These are phyloP conservation scores for Argentina anserina DNA, from an alignment of 306 rosid species.

Conservation along the genomic window DNA sequence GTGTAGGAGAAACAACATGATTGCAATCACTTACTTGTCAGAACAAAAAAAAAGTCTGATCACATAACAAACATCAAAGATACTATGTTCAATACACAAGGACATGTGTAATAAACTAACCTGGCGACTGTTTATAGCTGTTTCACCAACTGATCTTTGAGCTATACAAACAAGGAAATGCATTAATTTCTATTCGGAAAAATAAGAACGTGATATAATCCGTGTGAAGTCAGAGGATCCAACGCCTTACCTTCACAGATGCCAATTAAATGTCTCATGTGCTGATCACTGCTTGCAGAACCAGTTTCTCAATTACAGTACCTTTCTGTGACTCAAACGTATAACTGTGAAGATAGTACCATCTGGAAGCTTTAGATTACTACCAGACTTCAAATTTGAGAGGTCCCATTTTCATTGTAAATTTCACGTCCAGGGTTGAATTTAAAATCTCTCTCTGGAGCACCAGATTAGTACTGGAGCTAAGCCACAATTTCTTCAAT, in stretches of 20 bases:
- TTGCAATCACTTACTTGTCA: slow-evolving; percentile 55
- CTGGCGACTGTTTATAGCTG: slow-evolving; percentile 94
- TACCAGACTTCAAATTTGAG: slow-evolving; percentile 84
- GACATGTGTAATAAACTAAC: no score
- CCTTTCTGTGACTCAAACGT: slow-evolving; percentile 64
- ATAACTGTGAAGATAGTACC: slow-evolving; percentile 35
- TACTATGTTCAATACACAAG: slow-evolving; percentile 19
- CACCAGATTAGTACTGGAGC: slow-evolving; percentile 18
- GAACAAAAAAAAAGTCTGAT: background rate
- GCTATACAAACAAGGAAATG: slow-evolving; percentile 45
- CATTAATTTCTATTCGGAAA: no score
- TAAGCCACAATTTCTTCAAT: slow-evolving; percentile 3
- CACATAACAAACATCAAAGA: slow-evolving; percentile 10
- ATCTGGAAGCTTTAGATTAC: slow-evolving; percentile 84
- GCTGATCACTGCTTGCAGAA: slow-evolving; percentile 73
- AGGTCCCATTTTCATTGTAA: slow-evolving; percentile 96
- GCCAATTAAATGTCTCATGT: slow-evolving; percentile 83
- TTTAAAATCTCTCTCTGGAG: slow-evolving; percentile 82
- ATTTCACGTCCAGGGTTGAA: slow-evolving; percentile 93
- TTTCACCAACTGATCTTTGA: slow-evolving; percentile 99
- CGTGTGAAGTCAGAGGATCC: slow-evolving; percentile 10
- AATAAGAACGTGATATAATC: slow-evolving; percentile 4
- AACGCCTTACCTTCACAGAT: slow-evolving; percentile 79
- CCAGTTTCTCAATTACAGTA: slow-evolving; percentile 90
- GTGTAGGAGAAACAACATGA: no score